These are phyloP conservation scores for Aspergillus proliferans DNA, from an alignment of 2,329 filamentous ascomycete species.

Conservation along the genomic window DNA sequence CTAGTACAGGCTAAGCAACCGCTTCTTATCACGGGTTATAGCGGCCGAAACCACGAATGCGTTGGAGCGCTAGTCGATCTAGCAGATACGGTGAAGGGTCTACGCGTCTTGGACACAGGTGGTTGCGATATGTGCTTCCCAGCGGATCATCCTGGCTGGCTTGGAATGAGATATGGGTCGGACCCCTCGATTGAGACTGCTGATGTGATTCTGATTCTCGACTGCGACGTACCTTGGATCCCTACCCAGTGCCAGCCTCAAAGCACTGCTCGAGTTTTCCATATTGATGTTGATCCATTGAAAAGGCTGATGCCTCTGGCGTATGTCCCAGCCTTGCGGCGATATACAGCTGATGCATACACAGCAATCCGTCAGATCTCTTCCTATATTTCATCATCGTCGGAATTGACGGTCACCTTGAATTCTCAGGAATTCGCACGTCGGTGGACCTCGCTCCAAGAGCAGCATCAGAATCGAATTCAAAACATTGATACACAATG, in stretches of 20 bases:
- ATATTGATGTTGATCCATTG: conserved; percentile 61
- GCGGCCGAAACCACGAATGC: not conserved
- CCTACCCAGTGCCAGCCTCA: conserved; percentile 62
- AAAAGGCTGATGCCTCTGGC: conserved; percentile 69
- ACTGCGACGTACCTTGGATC: conserved; percentile 93
- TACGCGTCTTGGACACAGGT: conserved; percentile 33
- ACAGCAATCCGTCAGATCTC: not conserved
- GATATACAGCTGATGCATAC: not conserved
- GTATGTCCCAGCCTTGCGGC: conserved; percentile 56
- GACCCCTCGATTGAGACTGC: conserved; percentile 69
- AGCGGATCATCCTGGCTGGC: conserved; percentile 47
- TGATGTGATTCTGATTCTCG: conserved; percentile 76
- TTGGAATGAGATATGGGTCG: conserved; percentile 66
- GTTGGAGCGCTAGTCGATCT: conserved; percentile 5
- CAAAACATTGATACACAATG: not conserved
- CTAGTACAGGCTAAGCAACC: conserved; percentile 36
- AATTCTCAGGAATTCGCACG: not conserved
- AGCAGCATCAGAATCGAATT: not conserved
- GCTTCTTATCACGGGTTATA: not conserved
- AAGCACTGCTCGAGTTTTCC: conserved; percentile 52
- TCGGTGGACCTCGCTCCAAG: not conserved
- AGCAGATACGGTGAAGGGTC: not conserved
- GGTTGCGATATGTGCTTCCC: conserved; percentile 49
- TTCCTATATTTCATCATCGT: not conserved
- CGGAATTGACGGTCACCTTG: not conserved